Evolutionary conservation across 805 yeast species (phyloP).

Genomic region (Kazachstania taianensis): DNA sequence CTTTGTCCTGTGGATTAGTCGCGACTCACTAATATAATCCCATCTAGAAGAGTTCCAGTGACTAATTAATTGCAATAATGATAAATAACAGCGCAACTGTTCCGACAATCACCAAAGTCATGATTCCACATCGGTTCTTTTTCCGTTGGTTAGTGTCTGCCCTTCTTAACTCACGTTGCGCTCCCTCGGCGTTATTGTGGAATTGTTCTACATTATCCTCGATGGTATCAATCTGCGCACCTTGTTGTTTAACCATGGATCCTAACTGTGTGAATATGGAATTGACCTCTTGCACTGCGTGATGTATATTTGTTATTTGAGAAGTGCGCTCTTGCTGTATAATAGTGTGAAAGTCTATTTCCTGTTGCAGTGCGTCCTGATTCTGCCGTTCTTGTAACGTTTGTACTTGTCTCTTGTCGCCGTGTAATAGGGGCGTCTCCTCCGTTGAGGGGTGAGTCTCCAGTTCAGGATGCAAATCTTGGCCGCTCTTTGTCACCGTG

Average conservation of each 20-base stretch:
- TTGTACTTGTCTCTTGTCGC: conserved; percentile 22
- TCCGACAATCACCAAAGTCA: conserved; percentile 47
- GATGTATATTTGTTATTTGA: conserved; percentile 61
- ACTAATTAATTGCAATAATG: background rate
- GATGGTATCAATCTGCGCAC: conserved; percentile 70
- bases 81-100: conserved; percentile 50
- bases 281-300: conserved; percentile 77
- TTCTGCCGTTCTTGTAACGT: conserved; percentile 30
- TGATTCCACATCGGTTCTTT: conserved; percentile 66
- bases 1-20: no score
- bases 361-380: conserved; percentile 34
- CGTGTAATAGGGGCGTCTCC: conserved; percentile 37
- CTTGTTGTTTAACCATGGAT: conserved; percentile 71
- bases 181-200: conserved; percentile 56
- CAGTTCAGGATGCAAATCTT: background rate
- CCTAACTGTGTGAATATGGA: conserved; percentile 77
- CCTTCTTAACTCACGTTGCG: conserved; percentile 56
- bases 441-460: conserved; percentile 10
- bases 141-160: conserved; percentile 68
- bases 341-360: conserved; percentile 52
- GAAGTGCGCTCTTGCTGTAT: conserved; percentile 63
- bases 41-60: no score
- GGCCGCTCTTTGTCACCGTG: no score
- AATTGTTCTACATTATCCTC: conserved; percentile 66
- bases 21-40: no score